phyloP scores from a whole-genome alignment of 139 green algal genomes.

The Picochlorum sp. region DNA sequence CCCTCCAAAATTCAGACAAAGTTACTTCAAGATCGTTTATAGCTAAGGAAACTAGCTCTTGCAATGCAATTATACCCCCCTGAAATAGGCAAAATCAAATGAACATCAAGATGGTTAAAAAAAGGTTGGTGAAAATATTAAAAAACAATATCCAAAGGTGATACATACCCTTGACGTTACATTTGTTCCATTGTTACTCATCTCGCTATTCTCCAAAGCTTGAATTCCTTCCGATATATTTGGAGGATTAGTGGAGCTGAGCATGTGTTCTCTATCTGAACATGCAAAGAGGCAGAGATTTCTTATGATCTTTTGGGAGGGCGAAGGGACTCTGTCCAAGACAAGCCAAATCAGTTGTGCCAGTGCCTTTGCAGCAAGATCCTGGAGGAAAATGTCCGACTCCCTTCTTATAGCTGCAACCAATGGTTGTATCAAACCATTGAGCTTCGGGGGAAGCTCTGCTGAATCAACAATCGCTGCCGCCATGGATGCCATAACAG shows the following conservation, averaged over 20 bases:
- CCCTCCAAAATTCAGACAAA: not conserved
- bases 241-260: constrained; percentile 5
- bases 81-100: not conserved
- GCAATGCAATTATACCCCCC: not conserved
- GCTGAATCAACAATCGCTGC: constrained; percentile 39
- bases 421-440: constrained; percentile 83
- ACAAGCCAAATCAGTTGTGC: constrained; percentile 60
- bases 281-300: constrained; percentile 74
- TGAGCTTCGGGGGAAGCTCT: constrained; percentile 76
- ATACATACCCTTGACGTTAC: too few relatives aligned
- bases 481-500: constrained; percentile 37
- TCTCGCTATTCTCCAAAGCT: too few relatives aligned
- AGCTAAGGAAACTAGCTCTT: not conserved
- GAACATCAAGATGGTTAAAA: too few relatives aligned
- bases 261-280: constrained; percentile 42
- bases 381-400: constrained; percentile 47
- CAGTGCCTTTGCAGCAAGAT: constrained; percentile 38
- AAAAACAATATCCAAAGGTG: too few relatives aligned
- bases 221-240: constrained; percentile 11
- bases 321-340: constrained; percentile 47
- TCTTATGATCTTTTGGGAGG: constrained; percentile 72
- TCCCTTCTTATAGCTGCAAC: constrained; percentile 72
- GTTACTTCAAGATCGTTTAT: not conserved
- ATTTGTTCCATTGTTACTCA: too few relatives aligned
- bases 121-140: too few relatives aligned